These are phyloP conservation scores for Aspergillus nanangensis DNA, from an alignment of 495 filamentous ascomycete genomes.

Conservation along the genomic window DNA sequence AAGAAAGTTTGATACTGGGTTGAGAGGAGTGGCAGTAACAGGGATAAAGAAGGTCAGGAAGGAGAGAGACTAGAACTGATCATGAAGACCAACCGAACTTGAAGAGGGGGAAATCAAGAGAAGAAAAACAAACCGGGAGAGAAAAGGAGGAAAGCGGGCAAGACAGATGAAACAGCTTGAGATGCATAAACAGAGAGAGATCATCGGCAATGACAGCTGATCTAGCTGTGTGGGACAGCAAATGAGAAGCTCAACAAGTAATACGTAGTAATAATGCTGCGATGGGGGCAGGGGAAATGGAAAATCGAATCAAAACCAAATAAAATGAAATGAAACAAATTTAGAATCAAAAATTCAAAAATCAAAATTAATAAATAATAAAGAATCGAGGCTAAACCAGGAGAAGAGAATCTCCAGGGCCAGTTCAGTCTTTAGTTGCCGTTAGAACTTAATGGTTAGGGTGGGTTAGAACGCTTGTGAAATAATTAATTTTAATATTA, in stretches of 20 bases:
- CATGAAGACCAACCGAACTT: no score
- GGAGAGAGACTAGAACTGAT: conserved; percentile 5
- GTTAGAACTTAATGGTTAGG: no score
- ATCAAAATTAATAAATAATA: no score
- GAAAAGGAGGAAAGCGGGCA: conserved; percentile 9
- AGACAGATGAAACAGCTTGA: conserved; percentile 18
- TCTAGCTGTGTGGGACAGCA: conserved; percentile 14
- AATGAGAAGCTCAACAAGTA: conserved; percentile 20
- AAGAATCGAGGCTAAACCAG: no score
- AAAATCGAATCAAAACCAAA: no score
- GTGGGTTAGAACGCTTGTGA: no score
- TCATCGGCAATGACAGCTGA: conserved; percentile 24
- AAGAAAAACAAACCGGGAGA: conserved; percentile 9
- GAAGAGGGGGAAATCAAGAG: conserved; percentile 9
- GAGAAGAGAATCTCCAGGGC: no score
- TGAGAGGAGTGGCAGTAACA: conserved; percentile 2
- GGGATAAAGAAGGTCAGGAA: neutral
- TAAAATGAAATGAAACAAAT: no score
- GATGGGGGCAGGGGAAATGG: no score
- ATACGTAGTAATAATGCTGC: conserved; percentile 12
- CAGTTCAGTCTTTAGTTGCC: no score
- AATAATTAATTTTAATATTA: no score
- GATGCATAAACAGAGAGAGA: conserved; percentile 20
- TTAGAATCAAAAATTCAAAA: no score
- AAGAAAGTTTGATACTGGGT: conserved; percentile 9